Evolutionary conservation across 257 asterid genomes (phyloP).

Genomic region (Solanum pennellii): DNA sequence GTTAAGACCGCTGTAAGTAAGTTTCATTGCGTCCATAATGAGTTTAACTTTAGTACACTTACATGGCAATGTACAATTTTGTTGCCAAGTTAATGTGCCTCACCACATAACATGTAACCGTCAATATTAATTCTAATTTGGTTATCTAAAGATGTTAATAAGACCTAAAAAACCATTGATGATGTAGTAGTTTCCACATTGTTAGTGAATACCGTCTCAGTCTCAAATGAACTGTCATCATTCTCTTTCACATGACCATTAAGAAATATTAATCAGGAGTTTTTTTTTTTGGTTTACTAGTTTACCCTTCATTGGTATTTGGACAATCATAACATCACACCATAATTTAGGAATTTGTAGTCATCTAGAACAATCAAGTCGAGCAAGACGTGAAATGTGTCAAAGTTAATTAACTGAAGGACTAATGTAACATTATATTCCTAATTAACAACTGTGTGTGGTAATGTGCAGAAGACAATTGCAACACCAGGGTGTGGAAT

Average conservation of each 20-base stretch:
- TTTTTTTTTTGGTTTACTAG: too few relatives aligned
- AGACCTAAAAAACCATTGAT: background rate
- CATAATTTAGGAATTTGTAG: too few relatives aligned
- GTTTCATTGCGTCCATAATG: background rate
- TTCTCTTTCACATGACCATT: too few relatives aligned
- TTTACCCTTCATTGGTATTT: too few relatives aligned
- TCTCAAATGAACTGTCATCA: too few relatives aligned
- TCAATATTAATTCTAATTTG: background rate
- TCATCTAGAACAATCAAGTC: background rate
- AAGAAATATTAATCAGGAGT: too few relatives aligned
- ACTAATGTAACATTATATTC: background rate
- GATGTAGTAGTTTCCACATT: background rate
- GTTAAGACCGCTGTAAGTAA: background rate
- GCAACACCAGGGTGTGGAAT: slow-evolving; percentile 16
- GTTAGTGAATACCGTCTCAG: too few relatives aligned
- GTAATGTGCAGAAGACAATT: slow-evolving; percentile 1
- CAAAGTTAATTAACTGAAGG: background rate
- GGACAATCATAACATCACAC: too few relatives aligned
- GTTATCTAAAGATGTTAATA: background rate
- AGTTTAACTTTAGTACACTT: background rate
- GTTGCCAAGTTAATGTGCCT: too few relatives aligned
- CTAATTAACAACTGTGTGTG: background rate
- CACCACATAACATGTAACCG: background rate
- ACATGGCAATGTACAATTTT: background rate
- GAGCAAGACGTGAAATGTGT: background rate